Percentiles rank a stretch among this genome's conserved stretches.
Conservation (phyloP, 176 grass and related monocot species). For the Zea mays region DNA sequence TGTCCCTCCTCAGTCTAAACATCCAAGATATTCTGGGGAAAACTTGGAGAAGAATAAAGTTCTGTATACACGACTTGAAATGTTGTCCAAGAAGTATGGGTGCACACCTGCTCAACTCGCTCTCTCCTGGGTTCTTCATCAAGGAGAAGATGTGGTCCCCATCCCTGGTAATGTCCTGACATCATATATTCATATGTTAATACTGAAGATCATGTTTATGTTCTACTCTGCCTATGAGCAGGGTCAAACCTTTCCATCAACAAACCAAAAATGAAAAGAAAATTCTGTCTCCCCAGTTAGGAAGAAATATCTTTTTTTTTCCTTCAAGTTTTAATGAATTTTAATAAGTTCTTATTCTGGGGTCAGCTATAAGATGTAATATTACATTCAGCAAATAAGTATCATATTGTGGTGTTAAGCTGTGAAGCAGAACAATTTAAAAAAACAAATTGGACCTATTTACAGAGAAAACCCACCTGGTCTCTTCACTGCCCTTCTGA, state of each 20-base stretch:
- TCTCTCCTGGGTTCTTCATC: constrained; percentile 69
- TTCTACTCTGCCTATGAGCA: neutral
- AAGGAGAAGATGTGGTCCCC: constrained; percentile 69
- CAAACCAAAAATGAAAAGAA: neutral
- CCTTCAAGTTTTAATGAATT: neutral
- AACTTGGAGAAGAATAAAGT: constrained; percentile 80
- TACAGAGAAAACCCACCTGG: neutral
- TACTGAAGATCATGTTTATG: neutral
- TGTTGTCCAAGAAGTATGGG: constrained; percentile 49
- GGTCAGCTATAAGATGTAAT: constrained; percentile 1
- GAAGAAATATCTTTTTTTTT: neutral
- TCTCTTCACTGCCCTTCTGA: neutral
- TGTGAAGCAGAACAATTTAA: neutral
- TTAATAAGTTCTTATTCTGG: neutral
- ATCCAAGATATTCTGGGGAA: constrained; percentile 62
- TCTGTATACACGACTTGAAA: constrained; percentile 59
- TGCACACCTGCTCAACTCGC: constrained; percentile 71
- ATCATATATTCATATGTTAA: neutral
- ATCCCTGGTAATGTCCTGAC: constrained; percentile 61
- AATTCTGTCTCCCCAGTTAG: neutral
- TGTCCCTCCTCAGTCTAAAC: constrained; percentile 46
- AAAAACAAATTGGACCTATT: neutral
- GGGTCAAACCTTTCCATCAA: neutral
- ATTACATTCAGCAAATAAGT: constrained; percentile 8
- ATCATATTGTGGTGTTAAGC: neutral